Evolutionary conservation across 2,329 filamentous ascomycete species (phyloP), one percentile per base, ranked within the genome.

Genomic region (Cladosporium sp.): DNA sequence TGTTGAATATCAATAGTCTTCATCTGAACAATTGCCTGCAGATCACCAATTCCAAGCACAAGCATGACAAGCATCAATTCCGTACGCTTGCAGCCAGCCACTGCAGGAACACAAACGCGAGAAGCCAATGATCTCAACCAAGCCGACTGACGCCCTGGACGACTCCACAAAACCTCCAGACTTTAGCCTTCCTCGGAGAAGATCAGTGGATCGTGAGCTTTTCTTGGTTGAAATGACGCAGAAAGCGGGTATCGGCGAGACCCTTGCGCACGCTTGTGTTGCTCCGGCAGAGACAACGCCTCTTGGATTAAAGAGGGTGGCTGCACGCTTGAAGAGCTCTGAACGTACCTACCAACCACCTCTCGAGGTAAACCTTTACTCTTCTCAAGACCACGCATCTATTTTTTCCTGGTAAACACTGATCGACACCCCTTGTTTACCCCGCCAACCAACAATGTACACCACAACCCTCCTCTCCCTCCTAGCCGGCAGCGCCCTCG

Each of bases 191-290:
- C 16, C 40, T 50, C 48, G 40, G 44, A 37, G 40, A 31, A 43
- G 38, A 42, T 50, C 40, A 35, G 48, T 49, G 46, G 48, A 35
- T 43, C 40, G 13, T 9, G 31, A 4, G 31, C 48, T 50, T 50
- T 50, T 43, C 41, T 50, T 50, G 48, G 48, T 43, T 35, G 13
- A 9, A n/a, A 50, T 50, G 48, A 50, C 48, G 48, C 48, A 50
- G 13, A 35, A 43, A 50, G 40, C 22, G 40, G 48, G 40, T 43
- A 37, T 37, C 32, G 14, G 48, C 34, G 48, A 35, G 41, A 43
- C 48, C 48, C 46, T 49, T 38, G 35, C 37, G 34, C 46, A 28
- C 37, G 28, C 37, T 40, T 49, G 38, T 49, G 48, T 50, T 50
- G 48, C 48, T 50, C 32, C n/a, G 14, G 40, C 40, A 38, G 31